Percentiles rank a stretch among this genome's conserved stretches.
Conservation (phyloP, 2,329 filamentous ascomycete species). For the Domatiomyces globalis region DNA sequence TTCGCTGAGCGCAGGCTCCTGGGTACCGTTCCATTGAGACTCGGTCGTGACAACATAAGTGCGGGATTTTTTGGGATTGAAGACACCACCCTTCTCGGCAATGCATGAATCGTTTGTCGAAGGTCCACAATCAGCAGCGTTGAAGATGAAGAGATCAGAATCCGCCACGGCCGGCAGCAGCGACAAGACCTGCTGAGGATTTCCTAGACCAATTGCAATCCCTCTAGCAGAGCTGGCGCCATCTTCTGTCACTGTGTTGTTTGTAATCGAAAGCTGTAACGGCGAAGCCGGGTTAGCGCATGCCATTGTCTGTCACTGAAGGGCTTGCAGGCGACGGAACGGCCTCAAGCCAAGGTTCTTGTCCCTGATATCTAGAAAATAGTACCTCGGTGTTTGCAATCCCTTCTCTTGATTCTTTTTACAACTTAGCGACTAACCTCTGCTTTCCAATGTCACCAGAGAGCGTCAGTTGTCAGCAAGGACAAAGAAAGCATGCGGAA, state of each 20-base stretch:
- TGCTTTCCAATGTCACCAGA: not conserved
- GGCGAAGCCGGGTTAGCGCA: not conserved
- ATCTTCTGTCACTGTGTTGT: constrained; percentile 14
- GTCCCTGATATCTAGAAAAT: not conserved
- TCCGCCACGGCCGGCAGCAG: constrained; percentile 11
- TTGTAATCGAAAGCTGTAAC: constrained; percentile 7
- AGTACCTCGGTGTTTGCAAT: not conserved
- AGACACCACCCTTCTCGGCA: constrained; percentile 12
- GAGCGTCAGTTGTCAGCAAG: not conserved
- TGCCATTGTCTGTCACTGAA: not conserved
- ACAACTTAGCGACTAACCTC: not conserved
- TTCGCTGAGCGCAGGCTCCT: not conserved
- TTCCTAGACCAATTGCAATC: constrained; percentile 12
- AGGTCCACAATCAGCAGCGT: constrained; percentile 12
- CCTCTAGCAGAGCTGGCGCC: constrained; percentile 12
- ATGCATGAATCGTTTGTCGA: constrained; percentile 4
- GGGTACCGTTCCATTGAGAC: constrained; percentile 6
- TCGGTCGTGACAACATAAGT: constrained; percentile 10
- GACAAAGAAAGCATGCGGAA: not conserved
- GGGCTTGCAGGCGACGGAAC: not conserved
- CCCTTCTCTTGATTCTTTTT: not conserved
- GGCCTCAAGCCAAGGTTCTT: not conserved
- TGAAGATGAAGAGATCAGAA: constrained; percentile 12
- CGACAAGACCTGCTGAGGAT: constrained; percentile 14
- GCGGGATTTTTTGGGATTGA: constrained; percentile 7